Conservation (phyloP, 1,284 basidiomycete species). For the Sparassis latifolia region DNA sequence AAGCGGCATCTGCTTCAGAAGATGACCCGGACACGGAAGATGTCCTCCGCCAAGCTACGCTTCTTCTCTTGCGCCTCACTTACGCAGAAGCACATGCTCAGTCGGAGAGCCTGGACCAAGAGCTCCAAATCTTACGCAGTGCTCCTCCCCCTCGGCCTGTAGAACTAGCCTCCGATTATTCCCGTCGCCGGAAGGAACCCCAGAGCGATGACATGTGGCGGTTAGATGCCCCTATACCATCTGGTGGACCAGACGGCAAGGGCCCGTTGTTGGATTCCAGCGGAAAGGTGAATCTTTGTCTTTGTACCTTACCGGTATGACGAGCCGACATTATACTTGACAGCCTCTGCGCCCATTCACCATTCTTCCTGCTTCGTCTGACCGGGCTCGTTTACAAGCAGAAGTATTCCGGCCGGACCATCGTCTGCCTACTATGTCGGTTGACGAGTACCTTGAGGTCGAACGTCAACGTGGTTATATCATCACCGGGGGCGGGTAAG, state of each 20-base stretch:
- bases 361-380: conserved; percentile 72
- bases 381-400: conserved; percentile 65
- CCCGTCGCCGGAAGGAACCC: conserved; percentile 32
- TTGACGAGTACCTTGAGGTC: conserved; percentile 92
- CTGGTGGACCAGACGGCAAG: conserved; percentile 37
- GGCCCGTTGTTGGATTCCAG: conserved; percentile 67
- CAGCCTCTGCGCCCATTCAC: conserved; percentile 85
- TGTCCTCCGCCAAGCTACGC: conserved; percentile 54
- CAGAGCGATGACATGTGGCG: conserved; percentile 66
- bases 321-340: neutral
- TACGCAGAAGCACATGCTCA: conserved; percentile 69
- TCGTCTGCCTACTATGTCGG: conserved; percentile 89
- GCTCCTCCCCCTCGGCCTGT: conserved; percentile 38
- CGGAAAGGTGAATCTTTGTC: conserved; percentile 55
- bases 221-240: conserved; percentile 49
- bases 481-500: conserved; percentile 82
- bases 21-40: conserved; percentile 59
- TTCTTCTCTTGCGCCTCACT: conserved; percentile 69
- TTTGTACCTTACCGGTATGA: neutral
- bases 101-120: conserved; percentile 65
- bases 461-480: conserved; percentile 84
- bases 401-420: conserved; percentile 88
- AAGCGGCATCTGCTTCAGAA: conserved; percentile 28
- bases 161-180: conserved; percentile 24
- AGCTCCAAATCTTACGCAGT: conserved; percentile 64